Evolutionary conservation across 2,329 filamentous ascomycete genomes (phyloP), one percentile per base, ranked within the genome.

Genomic region (Aspergillus sp.): DNA sequence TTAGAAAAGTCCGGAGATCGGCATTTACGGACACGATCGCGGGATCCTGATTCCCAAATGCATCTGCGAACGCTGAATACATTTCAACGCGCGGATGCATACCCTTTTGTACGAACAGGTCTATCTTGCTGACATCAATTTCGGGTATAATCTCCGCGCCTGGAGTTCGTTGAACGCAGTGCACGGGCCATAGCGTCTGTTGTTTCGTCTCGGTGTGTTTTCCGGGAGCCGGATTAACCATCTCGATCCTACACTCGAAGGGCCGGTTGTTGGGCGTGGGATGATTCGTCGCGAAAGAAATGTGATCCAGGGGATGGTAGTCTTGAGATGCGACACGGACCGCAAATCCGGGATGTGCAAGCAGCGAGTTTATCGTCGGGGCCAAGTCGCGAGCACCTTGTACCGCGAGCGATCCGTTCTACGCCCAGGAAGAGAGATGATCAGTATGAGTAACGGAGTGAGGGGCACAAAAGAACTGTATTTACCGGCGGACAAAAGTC

Each of bases 401-500:
- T n/a, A 98, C 92, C 34, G 92, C 89, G 54, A 99, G 88, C n/a
- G 91, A 84, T 65, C 94, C 95, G 65, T 89, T 85, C 92, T 96
- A 69, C 5, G 52, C 50, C 7, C 17, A 25, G 13, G 46, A 11
- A 49, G 61, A 23, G n/a, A 43, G 23, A 25, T 17, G 47, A 30
- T 64, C 38, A 58, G 62, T 38, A 49, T 1, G 28, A 11, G 59
- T 62, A 59, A 60, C 54, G 53, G 54, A 38, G 46, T 4, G 55
- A 46, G 31, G 60, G 43, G 54, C 50, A 57, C 49, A 50, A 58
- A 58, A 48, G 7, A 46, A 4, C n/a, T 41, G 22, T 23, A 68
- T 89, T 80, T 80, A 95, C 92, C 13, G 93, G 93, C 62, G 91
- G 91, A 76, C 92, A 96, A 77, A 97, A 98, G 80, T 98, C 94